phyloP scores from a whole-genome alignment of 495 filamentous ascomycete species.

The Clavariopsis aquatica region DNA sequence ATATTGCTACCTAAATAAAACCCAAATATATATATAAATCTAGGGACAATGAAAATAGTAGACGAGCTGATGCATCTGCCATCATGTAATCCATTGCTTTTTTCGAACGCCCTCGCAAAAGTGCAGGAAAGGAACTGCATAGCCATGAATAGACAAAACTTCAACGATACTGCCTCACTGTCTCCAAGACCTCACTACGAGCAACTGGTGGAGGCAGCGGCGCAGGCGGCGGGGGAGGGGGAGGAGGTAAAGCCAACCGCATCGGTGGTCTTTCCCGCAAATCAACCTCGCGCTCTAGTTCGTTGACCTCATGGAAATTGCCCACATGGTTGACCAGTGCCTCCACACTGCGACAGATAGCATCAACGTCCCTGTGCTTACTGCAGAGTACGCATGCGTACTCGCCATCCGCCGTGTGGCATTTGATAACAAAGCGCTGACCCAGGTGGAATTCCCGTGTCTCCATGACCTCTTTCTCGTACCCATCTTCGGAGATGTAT shows the following conservation, averaged over 20 bases:
- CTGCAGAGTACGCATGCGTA: constrained; percentile 43
- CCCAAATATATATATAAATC: neutral
- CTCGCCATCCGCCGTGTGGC: constrained; percentile 38
- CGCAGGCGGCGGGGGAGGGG: constrained; percentile 6
- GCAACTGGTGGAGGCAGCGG: neutral
- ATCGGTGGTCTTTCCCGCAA: constrained; percentile 19
- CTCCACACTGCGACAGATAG: constrained; percentile 30
- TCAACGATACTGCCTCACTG: constrained; percentile 23
- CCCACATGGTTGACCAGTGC: constrained; percentile 40
- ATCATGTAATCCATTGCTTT: too few species aligned
- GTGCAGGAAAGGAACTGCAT: neutral
- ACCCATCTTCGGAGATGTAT: constrained; percentile 18
- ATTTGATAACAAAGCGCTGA: constrained; percentile 42
- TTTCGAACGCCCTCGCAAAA: neutral
- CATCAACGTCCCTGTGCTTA: constrained; percentile 35
- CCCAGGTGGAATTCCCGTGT: constrained; percentile 35
- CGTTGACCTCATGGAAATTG: constrained; percentile 33
- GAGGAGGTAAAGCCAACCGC: neutral
- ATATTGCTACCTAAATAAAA: neutral
- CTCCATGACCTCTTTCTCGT: constrained; percentile 31
- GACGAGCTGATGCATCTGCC: too few species aligned
- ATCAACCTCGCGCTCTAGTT: constrained; percentile 37
- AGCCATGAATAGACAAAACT: neutral
- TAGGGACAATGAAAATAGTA: too few species aligned
- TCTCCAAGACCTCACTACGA: constrained; percentile 5